Base-by-base conservation (phyloP, 2,329 filamentous ascomycete genomes). In the Aspergillus pseudoterreus region DNA sequence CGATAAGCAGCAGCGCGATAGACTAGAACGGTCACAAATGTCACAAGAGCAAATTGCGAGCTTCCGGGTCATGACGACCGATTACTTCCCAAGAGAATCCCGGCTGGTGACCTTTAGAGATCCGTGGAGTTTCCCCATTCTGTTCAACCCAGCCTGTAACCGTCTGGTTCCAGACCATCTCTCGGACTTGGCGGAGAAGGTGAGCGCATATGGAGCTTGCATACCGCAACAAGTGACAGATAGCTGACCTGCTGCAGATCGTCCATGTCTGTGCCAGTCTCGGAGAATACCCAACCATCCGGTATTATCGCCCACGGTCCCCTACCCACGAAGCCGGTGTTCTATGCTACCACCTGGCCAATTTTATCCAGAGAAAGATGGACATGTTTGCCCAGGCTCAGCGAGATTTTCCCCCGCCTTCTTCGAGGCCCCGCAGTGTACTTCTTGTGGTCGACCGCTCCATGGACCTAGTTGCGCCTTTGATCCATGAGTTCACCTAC, bases 401-500 rank as follows among this genome's bases (percentile, higher is more conserved):
- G 64, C 81, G 84, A 45, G 85, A 89, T 65, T 97, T 95, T 57
- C 92, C 92, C 1, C 88, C 92, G 0, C 71, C 70, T n/a, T 73
- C 73, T 4, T 81, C 84, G 46, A 80, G 92, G 48, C 92, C 92
- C 6, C 86, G 89, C 57, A 90, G 90, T 36, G 83, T 91, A 0
- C 81, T 99, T 0, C 78, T 96, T 63, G 87, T 99, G 55, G 89
- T 91, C 1, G 94, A 97, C 69, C 83, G 94, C 55, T 90, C 91
- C 6, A 94, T 99, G 87, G 94, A 99, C 69, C 73, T 96, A 3
- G 84, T 87, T 74, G 86, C 92, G 0, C 94, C 94, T 1, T 74
- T 97, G 10, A 68, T 97, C 4, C 94, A 99, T 72, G 94, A 99
- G 65, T 96, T 99, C 68, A 96, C 94, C 11, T 99, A 97, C 69